These are phyloP conservation scores for Gigaspora rosea DNA, from an alignment of 192 early-diverging fungal species.

Conservation along the genomic window DNA sequence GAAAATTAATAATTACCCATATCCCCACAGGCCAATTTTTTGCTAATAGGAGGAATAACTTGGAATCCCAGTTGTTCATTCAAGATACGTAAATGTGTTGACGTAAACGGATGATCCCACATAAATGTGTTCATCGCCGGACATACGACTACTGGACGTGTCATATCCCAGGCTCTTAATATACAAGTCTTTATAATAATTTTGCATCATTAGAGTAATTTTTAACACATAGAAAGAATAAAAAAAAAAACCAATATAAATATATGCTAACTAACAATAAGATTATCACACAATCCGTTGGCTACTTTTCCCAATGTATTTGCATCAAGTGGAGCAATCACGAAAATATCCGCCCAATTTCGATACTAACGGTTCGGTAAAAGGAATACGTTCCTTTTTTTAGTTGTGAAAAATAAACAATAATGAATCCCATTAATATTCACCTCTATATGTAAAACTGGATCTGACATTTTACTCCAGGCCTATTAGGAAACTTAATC, in stretches of 20 bases:
- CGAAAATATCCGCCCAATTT: conserved; percentile 91
- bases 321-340: conserved; percentile 91
- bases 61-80: conserved; percentile 56
- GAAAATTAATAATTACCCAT: conserved; percentile 52
- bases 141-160: conserved; percentile 72
- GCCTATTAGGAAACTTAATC: conserved; percentile 41
- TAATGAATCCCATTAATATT: background rate
- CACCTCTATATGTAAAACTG: conserved; percentile 93
- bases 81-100: conserved; percentile 63
- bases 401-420: background rate
- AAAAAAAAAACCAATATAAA: background rate
- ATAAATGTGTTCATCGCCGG: conserved; percentile 99
- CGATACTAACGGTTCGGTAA: conserved; percentile 57
- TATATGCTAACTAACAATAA: conserved; percentile 62
- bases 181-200: conserved; percentile 70
- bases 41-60: conserved; percentile 78
- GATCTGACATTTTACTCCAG: conserved; percentile 85
- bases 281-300: conserved; percentile 89
- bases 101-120: conserved; percentile 93
- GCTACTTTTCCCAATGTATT: conserved; percentile 93
- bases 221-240: background rate
- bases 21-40: conserved; percentile 91
- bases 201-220: background rate
- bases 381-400: background rate
- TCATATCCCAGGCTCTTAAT: conserved; percentile 84